Conservation (phyloP, 345 rosid genomes). For the Syzygium jambos region DNA sequence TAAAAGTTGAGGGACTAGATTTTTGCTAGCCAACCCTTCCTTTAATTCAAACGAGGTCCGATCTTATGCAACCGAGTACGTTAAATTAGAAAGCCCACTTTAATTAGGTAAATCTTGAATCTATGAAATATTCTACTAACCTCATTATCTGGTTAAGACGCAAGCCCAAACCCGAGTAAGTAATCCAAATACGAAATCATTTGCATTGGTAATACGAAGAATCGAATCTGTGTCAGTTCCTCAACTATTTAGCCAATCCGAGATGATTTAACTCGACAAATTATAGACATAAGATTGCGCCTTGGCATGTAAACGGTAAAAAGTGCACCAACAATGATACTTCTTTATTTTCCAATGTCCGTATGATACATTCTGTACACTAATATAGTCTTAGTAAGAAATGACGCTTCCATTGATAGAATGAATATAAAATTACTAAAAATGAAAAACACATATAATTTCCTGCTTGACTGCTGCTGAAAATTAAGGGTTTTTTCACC, state of each 20-base stretch:
- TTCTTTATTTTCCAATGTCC: neutral
- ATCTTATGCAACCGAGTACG: no score
- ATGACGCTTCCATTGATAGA: neutral
- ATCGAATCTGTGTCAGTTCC: neutral
- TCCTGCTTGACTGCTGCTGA: neutral
- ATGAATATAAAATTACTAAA: neutral
- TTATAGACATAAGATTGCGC: neutral
- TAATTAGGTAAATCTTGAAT: neutral
- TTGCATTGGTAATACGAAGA: neutral
- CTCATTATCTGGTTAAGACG: neutral
- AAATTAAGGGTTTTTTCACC: neutral
- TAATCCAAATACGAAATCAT: neutral
- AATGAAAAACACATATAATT: neutral
- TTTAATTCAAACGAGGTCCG: neutral
- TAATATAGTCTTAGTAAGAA: neutral
- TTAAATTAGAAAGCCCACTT: neutral
- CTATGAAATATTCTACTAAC: neutral
- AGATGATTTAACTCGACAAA: neutral
- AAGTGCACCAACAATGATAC: no score
- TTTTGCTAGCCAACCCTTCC: no score
- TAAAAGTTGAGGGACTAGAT: neutral
- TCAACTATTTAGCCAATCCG: neutral
- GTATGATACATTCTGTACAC: no score
- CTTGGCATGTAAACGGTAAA: neutral
- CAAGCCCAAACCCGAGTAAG: neutral